Evolutionary conservation across 2,329 filamentous ascomycete genomes (phyloP).

Genomic region (Beauveria varroae): DNA sequence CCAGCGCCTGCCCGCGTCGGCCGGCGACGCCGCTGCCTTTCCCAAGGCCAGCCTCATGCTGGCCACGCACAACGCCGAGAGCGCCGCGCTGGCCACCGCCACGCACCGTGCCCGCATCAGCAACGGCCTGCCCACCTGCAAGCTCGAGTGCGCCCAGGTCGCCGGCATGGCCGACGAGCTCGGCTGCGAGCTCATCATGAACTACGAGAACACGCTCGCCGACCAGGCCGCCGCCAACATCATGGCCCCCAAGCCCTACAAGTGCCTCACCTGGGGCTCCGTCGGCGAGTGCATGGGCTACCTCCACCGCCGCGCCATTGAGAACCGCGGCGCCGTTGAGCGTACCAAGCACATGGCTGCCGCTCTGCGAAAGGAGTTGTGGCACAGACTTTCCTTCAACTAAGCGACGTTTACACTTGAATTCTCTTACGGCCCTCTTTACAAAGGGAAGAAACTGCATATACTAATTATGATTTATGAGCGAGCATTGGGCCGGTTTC

Average conservation of each 20-base stretch:
- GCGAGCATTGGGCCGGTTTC: constrained; percentile 5
- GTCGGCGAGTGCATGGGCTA: constrained; percentile 18
- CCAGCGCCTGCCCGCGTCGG: constrained; percentile 30
- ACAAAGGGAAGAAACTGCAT: not conserved
- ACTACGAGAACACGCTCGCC: constrained; percentile 9
- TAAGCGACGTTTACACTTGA: not conserved
- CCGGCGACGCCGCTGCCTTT: constrained; percentile 30
- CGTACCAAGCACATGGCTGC: constrained; percentile 18
- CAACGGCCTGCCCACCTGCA: constrained; percentile 11
- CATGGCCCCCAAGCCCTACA: constrained; percentile 31
- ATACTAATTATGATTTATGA: constrained; percentile 2
- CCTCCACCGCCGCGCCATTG: constrained; percentile 16
- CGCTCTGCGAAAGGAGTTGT: constrained; percentile 22
- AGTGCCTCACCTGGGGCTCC: constrained; percentile 17
- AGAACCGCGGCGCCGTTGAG: constrained; percentile 19
- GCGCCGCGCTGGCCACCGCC: constrained; percentile 44
- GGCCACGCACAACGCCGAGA: constrained; percentile 67
- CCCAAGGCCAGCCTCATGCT: constrained; percentile 55
- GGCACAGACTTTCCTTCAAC: constrained; percentile 17
- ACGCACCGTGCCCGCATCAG: constrained; percentile 6
- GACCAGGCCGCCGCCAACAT: constrained; percentile 8
- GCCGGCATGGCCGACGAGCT: constrained; percentile 89
- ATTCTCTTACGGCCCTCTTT: not conserved
- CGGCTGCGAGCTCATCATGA: constrained; percentile 44
- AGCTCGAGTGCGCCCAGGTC: constrained; percentile 53